Evolutionary conservation across 2,329 filamentous ascomycete species (phyloP).

Genomic region (Cladosporium sp.): DNA sequence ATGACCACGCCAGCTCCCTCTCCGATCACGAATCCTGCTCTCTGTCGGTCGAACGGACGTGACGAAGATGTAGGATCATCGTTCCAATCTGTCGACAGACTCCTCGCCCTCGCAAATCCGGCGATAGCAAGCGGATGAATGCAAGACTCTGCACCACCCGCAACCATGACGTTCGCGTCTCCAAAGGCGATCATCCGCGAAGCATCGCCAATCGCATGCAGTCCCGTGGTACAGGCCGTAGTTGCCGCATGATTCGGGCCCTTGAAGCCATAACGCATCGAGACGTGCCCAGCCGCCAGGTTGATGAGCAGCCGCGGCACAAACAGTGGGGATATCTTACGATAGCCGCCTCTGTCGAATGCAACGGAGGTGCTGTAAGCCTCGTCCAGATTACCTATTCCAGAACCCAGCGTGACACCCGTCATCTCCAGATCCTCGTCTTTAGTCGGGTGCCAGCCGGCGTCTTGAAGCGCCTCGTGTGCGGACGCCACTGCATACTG

Average conservation of each 20-base stretch:
- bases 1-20: constrained; percentile 86
- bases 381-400: constrained; percentile 90
- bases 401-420: constrained; percentile 88
- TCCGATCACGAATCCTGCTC: constrained; percentile 83
- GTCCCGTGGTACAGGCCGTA: constrained; percentile 92
- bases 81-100: constrained; percentile 77
- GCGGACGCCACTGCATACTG: constrained; percentile 87
- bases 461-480: constrained; percentile 78
- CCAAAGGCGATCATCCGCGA: constrained; percentile 86
- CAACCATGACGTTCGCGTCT: constrained; percentile 91
- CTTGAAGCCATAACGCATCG: constrained; percentile 82
- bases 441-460: constrained; percentile 62
- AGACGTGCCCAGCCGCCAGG: constrained; percentile 86
- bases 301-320: constrained; percentile 92
- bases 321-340: constrained; percentile 86
- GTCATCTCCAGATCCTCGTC: constrained; percentile 65
- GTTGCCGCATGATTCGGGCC: constrained; percentile 90
- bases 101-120: constrained; percentile 82
- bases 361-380: constrained; percentile 76
- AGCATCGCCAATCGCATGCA: constrained; percentile 90
- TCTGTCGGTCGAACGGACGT: constrained; percentile 74
- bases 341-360: constrained; percentile 74
- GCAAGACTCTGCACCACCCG: constrained; percentile 91
- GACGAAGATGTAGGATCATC: constrained; percentile 64
- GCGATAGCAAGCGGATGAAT: constrained; percentile 91